Conservation (phyloP, 306 rosid species). For the Aeschynomene evenia region DNA sequence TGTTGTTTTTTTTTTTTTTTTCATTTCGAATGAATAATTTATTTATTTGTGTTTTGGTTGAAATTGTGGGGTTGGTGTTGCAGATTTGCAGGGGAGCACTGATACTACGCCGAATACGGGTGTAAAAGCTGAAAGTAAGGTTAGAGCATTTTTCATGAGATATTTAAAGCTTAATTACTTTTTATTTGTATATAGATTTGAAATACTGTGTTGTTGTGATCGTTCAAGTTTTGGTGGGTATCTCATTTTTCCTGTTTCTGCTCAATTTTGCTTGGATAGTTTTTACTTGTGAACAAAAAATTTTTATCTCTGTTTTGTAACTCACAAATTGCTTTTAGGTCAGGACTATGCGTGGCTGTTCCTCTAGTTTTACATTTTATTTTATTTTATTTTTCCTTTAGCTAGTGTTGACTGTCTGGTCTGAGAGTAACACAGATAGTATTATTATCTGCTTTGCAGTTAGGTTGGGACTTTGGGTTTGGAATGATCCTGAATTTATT, state of each 20-base stretch:
- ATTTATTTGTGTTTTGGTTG: neutral
- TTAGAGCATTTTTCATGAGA: constrained; percentile 41
- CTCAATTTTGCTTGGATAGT: neutral
- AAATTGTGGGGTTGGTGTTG: constrained; percentile 30
- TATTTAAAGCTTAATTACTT: neutral
- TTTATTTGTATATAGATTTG: neutral
- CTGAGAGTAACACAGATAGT: neutral
- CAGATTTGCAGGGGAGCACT: constrained; percentile 52
- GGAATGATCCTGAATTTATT: neutral
- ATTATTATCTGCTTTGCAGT: neutral
- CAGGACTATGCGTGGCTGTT: neutral
- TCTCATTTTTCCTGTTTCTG: constrained; percentile 1
- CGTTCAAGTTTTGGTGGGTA: neutral
- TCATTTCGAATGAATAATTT: neutral
- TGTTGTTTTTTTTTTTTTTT: neutral
- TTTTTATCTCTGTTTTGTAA: neutral
- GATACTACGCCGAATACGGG: constrained; percentile 31
- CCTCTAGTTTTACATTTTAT: neutral
- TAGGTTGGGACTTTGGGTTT: neutral
- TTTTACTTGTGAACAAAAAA: neutral
- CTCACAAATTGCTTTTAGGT: neutral
- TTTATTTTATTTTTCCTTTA: neutral
- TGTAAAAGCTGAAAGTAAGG: constrained; percentile 54
- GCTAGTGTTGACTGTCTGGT: neutral
- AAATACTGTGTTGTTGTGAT: neutral